Base-by-base conservation (phyloP, 306 rosid genomes). In the Boehmeria nivea region DNA sequence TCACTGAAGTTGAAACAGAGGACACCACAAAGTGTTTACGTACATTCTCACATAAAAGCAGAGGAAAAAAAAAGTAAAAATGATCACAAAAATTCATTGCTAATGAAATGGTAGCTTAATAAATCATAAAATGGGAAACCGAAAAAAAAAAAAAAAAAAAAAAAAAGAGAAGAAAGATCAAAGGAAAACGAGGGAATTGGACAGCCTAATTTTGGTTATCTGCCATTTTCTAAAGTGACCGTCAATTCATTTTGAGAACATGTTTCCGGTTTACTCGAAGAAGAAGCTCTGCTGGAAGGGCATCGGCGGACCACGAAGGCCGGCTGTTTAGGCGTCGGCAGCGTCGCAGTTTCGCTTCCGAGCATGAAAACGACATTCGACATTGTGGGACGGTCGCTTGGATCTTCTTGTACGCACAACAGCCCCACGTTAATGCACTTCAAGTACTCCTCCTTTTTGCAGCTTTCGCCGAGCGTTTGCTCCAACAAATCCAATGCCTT, bases 401-500 rank as follows among this genome's bases (percentile, higher is more conserved):
- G 86, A 45, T 86, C 91, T 73, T 83, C 88, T 73, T 86, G 83
- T 43, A 80, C 78, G 39, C 95, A 86, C 40, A 86, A 31, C 3
- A 86, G 76, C 26, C 91, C 91, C 1, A 83, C 72, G 44, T 60
- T 78, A 40, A 78, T 44, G 64, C 85, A 83, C 70, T 78, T 76
- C 38, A 80, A 40, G 45, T 76, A 83, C 54, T 83, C 88, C 58
- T 80, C 68, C 60, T 60, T 51, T 8, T 80, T 83, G 77, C 76
- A 79, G 48, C 74, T 70, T 55, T 72, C 39, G 16, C 52, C 3
- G 10, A 85, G 53, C 57, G 83, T 76, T 42, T 71, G 51, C 33
- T 86, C 87, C 54, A 80, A 65, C 66, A 80, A 78, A 33, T 78
- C 80, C 54, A 73, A n/a, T 54, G 73, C 73, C 61, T 67, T 86